Conservation (phyloP, 2,329 filamentous ascomycete genomes). For the Fusarium tuaranense region DNA sequence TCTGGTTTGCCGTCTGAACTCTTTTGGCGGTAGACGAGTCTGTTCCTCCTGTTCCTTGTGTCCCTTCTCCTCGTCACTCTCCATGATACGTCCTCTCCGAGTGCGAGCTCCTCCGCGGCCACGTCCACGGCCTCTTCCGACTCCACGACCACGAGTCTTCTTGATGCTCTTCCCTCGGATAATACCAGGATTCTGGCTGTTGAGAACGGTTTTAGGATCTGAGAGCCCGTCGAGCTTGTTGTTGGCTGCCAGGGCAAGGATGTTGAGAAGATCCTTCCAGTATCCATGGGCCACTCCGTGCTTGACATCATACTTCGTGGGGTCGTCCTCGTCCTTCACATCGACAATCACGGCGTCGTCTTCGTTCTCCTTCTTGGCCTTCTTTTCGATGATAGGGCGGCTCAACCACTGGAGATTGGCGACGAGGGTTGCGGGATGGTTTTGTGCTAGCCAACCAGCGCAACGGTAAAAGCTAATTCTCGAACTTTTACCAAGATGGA, state of each 20-base stretch:
- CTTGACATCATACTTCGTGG: slow-evolving; percentile 54
- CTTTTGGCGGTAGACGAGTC: slow-evolving; percentile 15
- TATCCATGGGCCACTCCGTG: slow-evolving; percentile 68
- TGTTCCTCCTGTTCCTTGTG: neutral
- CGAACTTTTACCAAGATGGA: slow-evolving; percentile 68
- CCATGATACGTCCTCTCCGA: neutral
- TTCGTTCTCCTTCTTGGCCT: slow-evolving; percentile 53
- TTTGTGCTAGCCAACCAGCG: slow-evolving; percentile 66
- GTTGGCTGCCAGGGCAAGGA: slow-evolving; percentile 64
- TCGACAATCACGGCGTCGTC: slow-evolving; percentile 51
- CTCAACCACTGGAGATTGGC: slow-evolving; percentile 67
- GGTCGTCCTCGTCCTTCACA: slow-evolving; percentile 51
- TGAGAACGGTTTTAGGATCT: slow-evolving; percentile 56
- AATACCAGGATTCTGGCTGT: slow-evolving; percentile 48
- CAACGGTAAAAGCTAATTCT: slow-evolving; percentile 62
- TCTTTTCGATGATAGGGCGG: slow-evolving; percentile 67
- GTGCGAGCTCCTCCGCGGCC: neutral
- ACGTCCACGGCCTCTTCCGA: neutral
- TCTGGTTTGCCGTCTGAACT: slow-evolving; percentile 47
- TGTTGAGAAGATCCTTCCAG: slow-evolving; percentile 72
- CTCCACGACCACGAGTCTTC: slow-evolving; percentile 13
- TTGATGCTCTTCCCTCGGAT: slow-evolving; percentile 34
- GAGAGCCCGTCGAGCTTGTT: slow-evolving; percentile 57
- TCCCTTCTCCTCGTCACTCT: neutral
- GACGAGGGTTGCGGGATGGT: slow-evolving; percentile 66